Percentiles rank a stretch among this genome's conserved stretches.
These are phyloP conservation scores for Talaromyces nanjingensis DNA, from an alignment of 495 filamentous ascomycete genomes.

Conservation along the genomic window DNA sequence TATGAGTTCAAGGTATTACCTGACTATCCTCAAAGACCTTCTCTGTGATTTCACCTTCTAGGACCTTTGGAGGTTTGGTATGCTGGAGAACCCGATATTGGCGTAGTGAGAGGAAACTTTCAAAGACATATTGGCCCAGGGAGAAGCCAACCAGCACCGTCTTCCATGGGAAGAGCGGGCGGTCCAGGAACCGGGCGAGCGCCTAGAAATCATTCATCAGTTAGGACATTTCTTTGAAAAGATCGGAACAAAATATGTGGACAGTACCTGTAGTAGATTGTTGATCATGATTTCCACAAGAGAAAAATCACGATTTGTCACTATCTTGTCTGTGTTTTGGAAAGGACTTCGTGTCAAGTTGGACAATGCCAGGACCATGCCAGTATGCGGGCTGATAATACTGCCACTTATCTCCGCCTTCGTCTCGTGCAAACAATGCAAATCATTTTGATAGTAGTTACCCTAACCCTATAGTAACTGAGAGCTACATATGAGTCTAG, in stretches of 20 bases:
- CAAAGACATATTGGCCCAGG: slow-evolving; percentile 78
- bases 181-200: slow-evolving; percentile 80
- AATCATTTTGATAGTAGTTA: not conserved
- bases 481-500: not conserved
- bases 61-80: slow-evolving; percentile 72
- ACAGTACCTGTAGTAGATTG: slow-evolving; percentile 1
- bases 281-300: slow-evolving; percentile 2
- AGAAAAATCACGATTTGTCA: not conserved
- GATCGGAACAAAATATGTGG: not conserved
- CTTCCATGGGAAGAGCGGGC: slow-evolving; percentile 96
- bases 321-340: not conserved
- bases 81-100: slow-evolving; percentile 80
- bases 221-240: not conserved
- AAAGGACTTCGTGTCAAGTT: slow-evolving; percentile 8
- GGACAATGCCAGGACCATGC: not conserved
- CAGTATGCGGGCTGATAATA: not conserved
- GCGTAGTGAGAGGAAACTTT: slow-evolving; percentile 74
- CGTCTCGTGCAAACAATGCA: slow-evolving; percentile 2
- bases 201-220: slow-evolving; percentile 43
- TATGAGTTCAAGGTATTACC: slow-evolving; percentile 30
- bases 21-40: slow-evolving; percentile 93
- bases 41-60: slow-evolving; percentile 78
- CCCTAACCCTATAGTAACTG: not conserved
- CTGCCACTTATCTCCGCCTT: slow-evolving; percentile 1
- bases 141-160: slow-evolving; percentile 89